Percentiles rank a stretch among this genome's conserved stretches.
Conservation (phyloP, 2,329 filamentous ascomycete species). For the Meredithiella fracta region DNA sequence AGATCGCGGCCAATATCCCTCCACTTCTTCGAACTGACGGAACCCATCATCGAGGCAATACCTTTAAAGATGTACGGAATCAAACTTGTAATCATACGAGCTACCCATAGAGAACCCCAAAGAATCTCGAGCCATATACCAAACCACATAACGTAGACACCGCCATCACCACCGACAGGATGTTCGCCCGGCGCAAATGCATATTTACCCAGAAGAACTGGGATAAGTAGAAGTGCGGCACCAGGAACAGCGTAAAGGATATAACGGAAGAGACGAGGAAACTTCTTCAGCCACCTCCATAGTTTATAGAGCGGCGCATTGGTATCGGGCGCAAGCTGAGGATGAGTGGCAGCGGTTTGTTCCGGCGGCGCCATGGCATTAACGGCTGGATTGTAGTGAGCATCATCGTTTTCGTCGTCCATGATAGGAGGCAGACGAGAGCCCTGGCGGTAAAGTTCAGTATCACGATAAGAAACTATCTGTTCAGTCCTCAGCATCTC, state of each 20-base stretch:
- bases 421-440: slow-evolving; percentile 7
- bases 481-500: slow-evolving; percentile 33
- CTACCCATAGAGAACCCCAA: slow-evolving; percentile 81
- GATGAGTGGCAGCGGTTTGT: neutral
- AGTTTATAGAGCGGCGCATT: slow-evolving; percentile 25
- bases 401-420: slow-evolving; percentile 21
- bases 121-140: slow-evolving; percentile 88
- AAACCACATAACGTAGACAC: slow-evolving; percentile 74
- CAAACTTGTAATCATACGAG: slow-evolving; percentile 35
- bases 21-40: slow-evolving; percentile 87
- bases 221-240: slow-evolving; percentile 29
- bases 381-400: slow-evolving; percentile 13
- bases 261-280: slow-evolving; percentile 34
- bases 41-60: slow-evolving; percentile 55
- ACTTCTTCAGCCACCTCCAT: slow-evolving; percentile 31
- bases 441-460: slow-evolving; percentile 8
- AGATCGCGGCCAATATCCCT: slow-evolving; percentile 71
- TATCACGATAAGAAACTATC: slow-evolving; percentile 26
- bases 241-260: slow-evolving; percentile 32
- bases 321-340: slow-evolving; percentile 12
- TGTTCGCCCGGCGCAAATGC: slow-evolving; percentile 24
- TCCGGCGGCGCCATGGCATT: slow-evolving; percentile 8
- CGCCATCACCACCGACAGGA: slow-evolving; percentile 48
- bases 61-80: slow-evolving; percentile 31
- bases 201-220: slow-evolving; percentile 28